These are phyloP conservation scores for Hypericum perforatum DNA, from an alignment of 345 rosid genomes.

Conservation along the genomic window DNA sequence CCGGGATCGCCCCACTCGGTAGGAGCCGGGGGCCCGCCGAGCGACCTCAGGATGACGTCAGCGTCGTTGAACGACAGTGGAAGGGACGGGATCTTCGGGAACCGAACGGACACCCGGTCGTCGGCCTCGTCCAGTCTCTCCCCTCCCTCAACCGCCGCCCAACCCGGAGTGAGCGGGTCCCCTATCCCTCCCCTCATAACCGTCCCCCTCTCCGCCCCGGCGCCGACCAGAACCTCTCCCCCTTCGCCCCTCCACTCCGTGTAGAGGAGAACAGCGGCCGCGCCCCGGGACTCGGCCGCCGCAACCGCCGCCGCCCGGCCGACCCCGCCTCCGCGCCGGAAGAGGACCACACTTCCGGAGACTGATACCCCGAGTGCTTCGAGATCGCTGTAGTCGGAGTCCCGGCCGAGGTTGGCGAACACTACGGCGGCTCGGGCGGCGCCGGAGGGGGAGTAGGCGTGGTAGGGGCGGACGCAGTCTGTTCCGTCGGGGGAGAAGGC, in stretches of 20 bases:
- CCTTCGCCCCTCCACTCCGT: constrained; percentile 33
- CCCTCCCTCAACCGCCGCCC: constrained; percentile 67
- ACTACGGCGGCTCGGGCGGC: constrained; percentile 46
- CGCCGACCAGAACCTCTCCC: constrained; percentile 11
- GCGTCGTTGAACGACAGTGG: constrained; percentile 70
- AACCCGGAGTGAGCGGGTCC: constrained; percentile 90
- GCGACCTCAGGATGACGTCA: constrained; percentile 48
- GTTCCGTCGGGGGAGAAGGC: constrained; percentile 19
- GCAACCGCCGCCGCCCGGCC: constrained; percentile 59
- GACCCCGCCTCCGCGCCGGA: constrained; percentile 43
- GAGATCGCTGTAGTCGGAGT: constrained; percentile 60
- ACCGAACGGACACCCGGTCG: constrained; percentile 40
- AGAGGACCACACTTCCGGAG: constrained; percentile 51
- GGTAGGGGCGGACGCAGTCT: constrained; percentile 56
- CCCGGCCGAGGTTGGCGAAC: constrained; percentile 66
- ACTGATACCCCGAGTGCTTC: constrained; percentile 50
- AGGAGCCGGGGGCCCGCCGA: constrained; percentile 48
- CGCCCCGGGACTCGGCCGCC: constrained; percentile 58
- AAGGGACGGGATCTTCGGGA: constrained; percentile 68
- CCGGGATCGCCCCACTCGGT: constrained; percentile 42
- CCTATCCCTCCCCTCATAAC: constrained; percentile 78
- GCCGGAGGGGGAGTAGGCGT: constrained; percentile 90
- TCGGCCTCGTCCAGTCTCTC: constrained; percentile 57
- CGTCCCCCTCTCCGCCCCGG: constrained; percentile 86
- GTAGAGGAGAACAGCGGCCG: constrained; percentile 66